phyloP scores from a whole-genome alignment of 192 early-diverging fungal species.

The Podochytrium sp. region DNA sequence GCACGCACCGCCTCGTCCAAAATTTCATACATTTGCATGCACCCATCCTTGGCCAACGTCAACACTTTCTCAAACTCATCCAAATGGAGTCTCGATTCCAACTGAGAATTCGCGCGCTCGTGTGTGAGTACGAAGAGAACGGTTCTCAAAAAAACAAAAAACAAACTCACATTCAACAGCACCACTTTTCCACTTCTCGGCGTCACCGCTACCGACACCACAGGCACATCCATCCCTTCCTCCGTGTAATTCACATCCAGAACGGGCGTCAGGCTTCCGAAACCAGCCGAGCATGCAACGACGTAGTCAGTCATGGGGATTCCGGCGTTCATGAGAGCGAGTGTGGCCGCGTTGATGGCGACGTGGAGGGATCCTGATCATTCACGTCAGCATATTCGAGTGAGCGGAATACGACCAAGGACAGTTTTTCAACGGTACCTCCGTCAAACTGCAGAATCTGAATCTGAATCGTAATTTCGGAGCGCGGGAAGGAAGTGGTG shows the following conservation, averaged over 20 bases:
- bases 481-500: slow-evolving; percentile 74
- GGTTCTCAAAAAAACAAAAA: not conserved
- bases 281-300: slow-evolving; percentile 75
- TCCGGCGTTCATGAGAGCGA: slow-evolving; percentile 78
- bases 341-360: slow-evolving; percentile 66
- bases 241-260: slow-evolving; percentile 87
- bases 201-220: slow-evolving; percentile 83
- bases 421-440: too few species aligned
- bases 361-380: slow-evolving; percentile 64
- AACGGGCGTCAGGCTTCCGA: slow-evolving; percentile 74
- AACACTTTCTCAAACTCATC: slow-evolving; percentile 73
- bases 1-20: slow-evolving; percentile 64
- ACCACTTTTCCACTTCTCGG: slow-evolving; percentile 84
- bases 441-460: slow-evolving; percentile 95
- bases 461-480: slow-evolving; percentile 91
- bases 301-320: slow-evolving; percentile 86
- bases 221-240: slow-evolving; percentile 85
- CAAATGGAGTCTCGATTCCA: slow-evolving; percentile 88
- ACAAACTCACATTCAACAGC: slow-evolving; percentile 65
- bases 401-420: too few species aligned
- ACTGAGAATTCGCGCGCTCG: too few species aligned
- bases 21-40: slow-evolving; percentile 62
- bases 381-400: too few species aligned
- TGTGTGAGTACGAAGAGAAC: too few species aligned
- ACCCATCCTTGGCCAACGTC: slow-evolving; percentile 70